phyloP scores from a whole-genome alignment of 331 rosid species.

The Acacia concinna region DNA sequence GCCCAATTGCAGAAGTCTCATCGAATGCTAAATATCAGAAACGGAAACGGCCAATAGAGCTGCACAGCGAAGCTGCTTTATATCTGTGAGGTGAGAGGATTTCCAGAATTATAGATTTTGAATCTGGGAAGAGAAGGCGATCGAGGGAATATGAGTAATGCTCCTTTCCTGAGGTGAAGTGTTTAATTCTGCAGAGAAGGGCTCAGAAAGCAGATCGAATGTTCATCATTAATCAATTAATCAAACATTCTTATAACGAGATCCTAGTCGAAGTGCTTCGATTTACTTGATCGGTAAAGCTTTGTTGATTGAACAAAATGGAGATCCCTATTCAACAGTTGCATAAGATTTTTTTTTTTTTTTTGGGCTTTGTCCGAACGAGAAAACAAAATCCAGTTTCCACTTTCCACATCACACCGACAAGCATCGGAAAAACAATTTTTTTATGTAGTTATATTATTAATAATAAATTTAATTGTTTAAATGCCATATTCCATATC shows the following conservation, averaged over 20 bases:
- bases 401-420: no score
- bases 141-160: not conserved
- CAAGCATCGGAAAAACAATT: no score
- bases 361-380: not conserved
- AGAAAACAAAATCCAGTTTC: no score
- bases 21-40: constrained; percentile 26
- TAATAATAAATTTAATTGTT: no score
- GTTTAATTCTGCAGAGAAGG: not conserved
- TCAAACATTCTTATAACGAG: not conserved
- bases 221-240: not conserved
- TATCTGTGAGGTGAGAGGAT: constrained; percentile 8
- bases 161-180: not conserved
- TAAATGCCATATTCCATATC: not conserved
- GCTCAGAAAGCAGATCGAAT: not conserved
- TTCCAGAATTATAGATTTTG: constrained; percentile 11
- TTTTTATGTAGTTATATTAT: no score
- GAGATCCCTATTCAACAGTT: not conserved
- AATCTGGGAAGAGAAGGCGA: not conserved
- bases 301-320: not conserved
- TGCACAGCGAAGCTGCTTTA: constrained; percentile 1
- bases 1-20: constrained; percentile 73
- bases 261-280: not conserved
- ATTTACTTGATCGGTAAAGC: not conserved
- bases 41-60: not conserved
- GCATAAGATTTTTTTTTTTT: not conserved